Evolutionary conservation across 352 stramenopile genomes (phyloP).

Genomic region (Pythium utonaiense): DNA sequence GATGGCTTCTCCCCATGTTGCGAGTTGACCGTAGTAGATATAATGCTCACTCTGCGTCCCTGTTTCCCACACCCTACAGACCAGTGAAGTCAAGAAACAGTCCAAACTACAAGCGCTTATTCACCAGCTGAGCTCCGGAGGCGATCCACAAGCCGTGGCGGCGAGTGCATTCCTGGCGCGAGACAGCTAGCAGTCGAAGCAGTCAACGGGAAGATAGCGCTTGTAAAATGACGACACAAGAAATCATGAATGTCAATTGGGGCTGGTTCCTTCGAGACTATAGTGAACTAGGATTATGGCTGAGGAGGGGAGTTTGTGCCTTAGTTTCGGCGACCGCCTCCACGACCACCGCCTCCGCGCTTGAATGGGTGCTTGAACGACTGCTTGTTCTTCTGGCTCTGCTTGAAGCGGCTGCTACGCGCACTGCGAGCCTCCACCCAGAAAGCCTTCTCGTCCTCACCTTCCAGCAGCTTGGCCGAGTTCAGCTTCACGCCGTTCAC

Average conservation of each 20-base stretch:
- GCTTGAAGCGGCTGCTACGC: constrained; percentile 77
- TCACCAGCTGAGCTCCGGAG: constrained; percentile 74
- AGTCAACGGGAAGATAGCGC: neutral
- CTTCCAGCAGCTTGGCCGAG: constrained; percentile 53
- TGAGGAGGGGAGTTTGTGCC: neutral
- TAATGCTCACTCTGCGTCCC: too few relatives aligned
- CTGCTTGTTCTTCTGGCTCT: constrained; percentile 71
- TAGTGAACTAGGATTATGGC: neutral
- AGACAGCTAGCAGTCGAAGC: constrained; percentile 36
- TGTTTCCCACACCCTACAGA: constrained; percentile 26
- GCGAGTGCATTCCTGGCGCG: constrained; percentile 47
- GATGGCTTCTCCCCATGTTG: too few relatives aligned
- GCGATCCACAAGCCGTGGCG: constrained; percentile 44
- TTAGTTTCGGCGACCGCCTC: constrained; percentile 14
- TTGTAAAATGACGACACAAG: constrained; percentile 5
- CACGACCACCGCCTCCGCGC: constrained; percentile 9
- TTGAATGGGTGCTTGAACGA: constrained; percentile 23
- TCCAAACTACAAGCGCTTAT: constrained; percentile 80
- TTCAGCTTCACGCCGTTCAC: constrained; percentile 66
- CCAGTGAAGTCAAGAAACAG: constrained; percentile 75
- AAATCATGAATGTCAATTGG: constrained; percentile 12
- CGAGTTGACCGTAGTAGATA: too few relatives aligned
- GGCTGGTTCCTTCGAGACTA: constrained; percentile 1
- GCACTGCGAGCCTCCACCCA: constrained; percentile 73
- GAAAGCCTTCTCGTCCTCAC: constrained; percentile 83